Percentiles rank a stretch among this genome's conserved stretches.
phyloP scores from a whole-genome alignment of 1,139 yeast species.

The Yamadazyma pseudoaaseri region DNA sequence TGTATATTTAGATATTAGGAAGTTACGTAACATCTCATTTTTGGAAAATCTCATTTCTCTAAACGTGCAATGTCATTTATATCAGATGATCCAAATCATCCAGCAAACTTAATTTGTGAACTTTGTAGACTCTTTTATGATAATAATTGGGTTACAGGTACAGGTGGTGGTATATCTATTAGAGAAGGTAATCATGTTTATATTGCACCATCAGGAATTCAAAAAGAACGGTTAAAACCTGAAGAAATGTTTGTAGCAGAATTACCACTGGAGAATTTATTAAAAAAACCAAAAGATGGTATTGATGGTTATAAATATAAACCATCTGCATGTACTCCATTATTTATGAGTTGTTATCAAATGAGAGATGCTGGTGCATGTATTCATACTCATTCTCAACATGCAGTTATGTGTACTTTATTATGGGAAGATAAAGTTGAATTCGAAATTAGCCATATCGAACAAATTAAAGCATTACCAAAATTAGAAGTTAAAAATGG shows the following conservation, averaged over 20 bases:
- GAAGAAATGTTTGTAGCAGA: slow-evolving; percentile 81
- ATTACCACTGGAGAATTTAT: slow-evolving; percentile 48
- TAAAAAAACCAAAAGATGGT: slow-evolving; percentile 56
- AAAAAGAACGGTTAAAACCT: slow-evolving; percentile 84
- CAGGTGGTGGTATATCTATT: slow-evolving; percentile 93
- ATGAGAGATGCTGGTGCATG: slow-evolving; percentile 85
- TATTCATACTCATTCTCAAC: slow-evolving; percentile 91
- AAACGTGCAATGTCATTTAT: slow-evolving; percentile 4
- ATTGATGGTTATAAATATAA: slow-evolving; percentile 53
- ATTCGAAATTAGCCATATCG: slow-evolving; percentile 76
- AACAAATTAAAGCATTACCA: slow-evolving; percentile 93
- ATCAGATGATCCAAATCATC: slow-evolving; percentile 58
- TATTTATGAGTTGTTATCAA: slow-evolving; percentile 75
- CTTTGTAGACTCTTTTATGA: slow-evolving; percentile 74
- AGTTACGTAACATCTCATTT: neutral
- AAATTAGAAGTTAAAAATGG: slow-evolving; percentile 34
- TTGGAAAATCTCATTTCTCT: neutral
- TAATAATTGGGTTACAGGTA: slow-evolving; percentile 92
- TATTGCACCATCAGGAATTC: slow-evolving; percentile 94
- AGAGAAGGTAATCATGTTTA: slow-evolving; percentile 61
- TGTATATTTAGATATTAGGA: slow-evolving; percentile 3
- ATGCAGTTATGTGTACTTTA: slow-evolving; percentile 79
- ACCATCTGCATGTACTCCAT: slow-evolving; percentile 92
- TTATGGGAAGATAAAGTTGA: slow-evolving; percentile 59
- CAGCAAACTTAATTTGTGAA: slow-evolving; percentile 83